A percentile compares a stretch with the other conserved stretches of the same genome.
phyloP scores from a whole-genome alignment of 495 filamentous ascomycete genomes.

The Pyrenula massariospora region DNA sequence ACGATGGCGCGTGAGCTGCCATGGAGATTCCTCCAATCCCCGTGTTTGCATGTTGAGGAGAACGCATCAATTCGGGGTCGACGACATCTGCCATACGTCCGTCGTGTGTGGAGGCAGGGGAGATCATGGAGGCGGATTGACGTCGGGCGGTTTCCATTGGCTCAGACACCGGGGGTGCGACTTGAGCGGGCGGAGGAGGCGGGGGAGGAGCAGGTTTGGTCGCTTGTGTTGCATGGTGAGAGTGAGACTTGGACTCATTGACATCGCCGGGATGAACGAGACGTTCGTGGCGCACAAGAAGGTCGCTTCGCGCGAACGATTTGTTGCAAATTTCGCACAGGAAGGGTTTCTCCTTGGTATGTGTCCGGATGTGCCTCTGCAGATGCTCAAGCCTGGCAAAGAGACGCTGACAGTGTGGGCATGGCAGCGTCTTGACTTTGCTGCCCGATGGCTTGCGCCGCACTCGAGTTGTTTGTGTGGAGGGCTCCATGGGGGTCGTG shows the following conservation, averaged over 20 bases:
- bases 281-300: slow-evolving; percentile 62
- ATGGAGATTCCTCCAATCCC: slow-evolving; percentile 23
- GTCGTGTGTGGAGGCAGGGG: slow-evolving; percentile 26
- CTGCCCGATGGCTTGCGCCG: neutral
- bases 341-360: slow-evolving; percentile 45
- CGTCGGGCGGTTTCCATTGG: slow-evolving; percentile 11
- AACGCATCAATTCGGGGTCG: slow-evolving; percentile 30
- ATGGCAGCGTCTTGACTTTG: slow-evolving; percentile 1
- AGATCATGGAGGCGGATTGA: slow-evolving; percentile 26
- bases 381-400: slow-evolving; percentile 42
- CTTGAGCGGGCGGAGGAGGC: slow-evolving; percentile 50
- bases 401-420: slow-evolving; percentile 26
- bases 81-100: slow-evolving; percentile 36
- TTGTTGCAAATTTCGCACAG: slow-evolving; percentile 40
- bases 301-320: slow-evolving; percentile 47
- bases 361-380: slow-evolving; percentile 42
- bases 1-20: slow-evolving; percentile 24
- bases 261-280: slow-evolving; percentile 58
- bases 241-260: slow-evolving; percentile 23
- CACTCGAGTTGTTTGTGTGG: neutral
- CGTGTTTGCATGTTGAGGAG: slow-evolving; percentile 22
- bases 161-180: neutral
- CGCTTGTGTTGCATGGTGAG: neutral
- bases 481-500: slow-evolving; percentile 76
- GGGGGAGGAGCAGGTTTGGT: slow-evolving; percentile 25